A percentile compares a stretch with the other conserved stretches of the same genome.
These are phyloP conservation scores for Entoloma clypeatum DNA, from an alignment of 1,284 basidiomycete species.

Conservation along the genomic window DNA sequence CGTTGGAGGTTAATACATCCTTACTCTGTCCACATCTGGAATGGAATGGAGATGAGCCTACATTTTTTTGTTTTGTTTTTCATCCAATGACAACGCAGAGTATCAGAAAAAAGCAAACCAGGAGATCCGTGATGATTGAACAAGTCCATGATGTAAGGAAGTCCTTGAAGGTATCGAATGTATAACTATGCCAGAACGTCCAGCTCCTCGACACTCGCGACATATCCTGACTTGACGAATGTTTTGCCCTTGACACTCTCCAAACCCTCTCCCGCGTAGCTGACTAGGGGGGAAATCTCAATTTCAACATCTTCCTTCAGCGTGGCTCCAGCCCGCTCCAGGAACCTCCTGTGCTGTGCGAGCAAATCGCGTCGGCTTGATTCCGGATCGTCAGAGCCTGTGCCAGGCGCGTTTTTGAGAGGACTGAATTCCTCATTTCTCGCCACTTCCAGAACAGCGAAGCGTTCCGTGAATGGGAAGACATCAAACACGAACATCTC, in stretches of 20 bases:
- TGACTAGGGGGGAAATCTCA: constrained; percentile 86
- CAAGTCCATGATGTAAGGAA: constrained; percentile 15
- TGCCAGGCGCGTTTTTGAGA: constrained; percentile 95
- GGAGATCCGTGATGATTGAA: constrained; percentile 12
- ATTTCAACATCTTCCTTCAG: constrained; percentile 75
- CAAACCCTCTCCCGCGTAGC: constrained; percentile 91
- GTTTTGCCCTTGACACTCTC: constrained; percentile 76
- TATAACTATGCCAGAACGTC: constrained; percentile 33
- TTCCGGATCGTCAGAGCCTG: constrained; percentile 89
- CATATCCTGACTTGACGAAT: constrained; percentile 54
- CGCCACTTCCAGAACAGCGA: constrained; percentile 88
- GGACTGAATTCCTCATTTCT: constrained; percentile 93
- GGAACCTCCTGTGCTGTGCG: constrained; percentile 85
- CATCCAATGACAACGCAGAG: constrained; percentile 5
- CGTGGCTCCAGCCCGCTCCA: constrained; percentile 75
- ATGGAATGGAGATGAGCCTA: constrained; percentile 4
- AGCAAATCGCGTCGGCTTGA: constrained; percentile 90
- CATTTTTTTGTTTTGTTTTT: constrained; percentile 2
- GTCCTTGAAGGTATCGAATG: constrained; percentile 4
- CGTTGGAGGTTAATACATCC: constrained; percentile 40
- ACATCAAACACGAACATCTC: constrained; percentile 99
- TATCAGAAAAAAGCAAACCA: constrained; percentile 17
- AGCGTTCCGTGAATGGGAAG: constrained; percentile 86
- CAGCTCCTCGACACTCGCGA: constrained; percentile 37
- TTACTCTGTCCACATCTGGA: constrained; percentile 1